A percentile compares a stretch with the other conserved stretches of the same genome.
These are phyloP conservation scores for Coemansia sp. DNA, from an alignment of 192 early-diverging fungal species.

Conservation along the genomic window DNA sequence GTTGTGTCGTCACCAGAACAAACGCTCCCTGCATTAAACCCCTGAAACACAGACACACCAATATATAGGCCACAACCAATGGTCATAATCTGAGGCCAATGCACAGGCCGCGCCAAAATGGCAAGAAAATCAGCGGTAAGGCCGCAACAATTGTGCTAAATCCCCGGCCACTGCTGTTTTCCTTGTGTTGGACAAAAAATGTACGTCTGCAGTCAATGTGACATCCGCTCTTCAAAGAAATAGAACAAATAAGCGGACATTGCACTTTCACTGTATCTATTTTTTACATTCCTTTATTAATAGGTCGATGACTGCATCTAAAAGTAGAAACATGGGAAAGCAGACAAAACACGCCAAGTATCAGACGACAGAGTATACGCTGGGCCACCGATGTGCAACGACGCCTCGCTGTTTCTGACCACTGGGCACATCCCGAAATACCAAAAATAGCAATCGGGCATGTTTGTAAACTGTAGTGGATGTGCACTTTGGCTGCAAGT, in stretches of 20 bases:
- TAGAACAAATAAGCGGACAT: constrained; percentile 1
- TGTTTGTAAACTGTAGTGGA: not conserved
- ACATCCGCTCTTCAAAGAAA: constrained; percentile 10
- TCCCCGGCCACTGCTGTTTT: not conserved
- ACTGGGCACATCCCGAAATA: not conserved
- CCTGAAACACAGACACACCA: not conserved
- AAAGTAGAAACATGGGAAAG: not conserved
- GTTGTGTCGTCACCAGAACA: not conserved
- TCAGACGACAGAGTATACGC: not conserved
- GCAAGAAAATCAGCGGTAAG: not conserved
- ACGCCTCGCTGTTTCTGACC: constrained; percentile 4
- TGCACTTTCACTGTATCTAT: not conserved
- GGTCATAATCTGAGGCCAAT: constrained; percentile 6
- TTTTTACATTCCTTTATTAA: not conserved
- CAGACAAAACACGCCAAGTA: not conserved
- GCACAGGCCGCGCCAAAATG: not conserved
- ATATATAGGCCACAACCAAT: not conserved
- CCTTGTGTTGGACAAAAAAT: not conserved
- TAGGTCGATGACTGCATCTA: constrained; percentile 4
- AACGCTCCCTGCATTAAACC: constrained; percentile 8
- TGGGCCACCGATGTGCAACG: not conserved
- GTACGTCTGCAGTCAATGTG: not conserved
- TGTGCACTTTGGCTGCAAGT: not conserved
- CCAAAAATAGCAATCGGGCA: constrained; percentile 15
- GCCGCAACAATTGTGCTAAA: not conserved